Evolutionary conservation across 23 red algal species (phyloP).

Genomic region (Gracilaria vermiculophylla): DNA sequence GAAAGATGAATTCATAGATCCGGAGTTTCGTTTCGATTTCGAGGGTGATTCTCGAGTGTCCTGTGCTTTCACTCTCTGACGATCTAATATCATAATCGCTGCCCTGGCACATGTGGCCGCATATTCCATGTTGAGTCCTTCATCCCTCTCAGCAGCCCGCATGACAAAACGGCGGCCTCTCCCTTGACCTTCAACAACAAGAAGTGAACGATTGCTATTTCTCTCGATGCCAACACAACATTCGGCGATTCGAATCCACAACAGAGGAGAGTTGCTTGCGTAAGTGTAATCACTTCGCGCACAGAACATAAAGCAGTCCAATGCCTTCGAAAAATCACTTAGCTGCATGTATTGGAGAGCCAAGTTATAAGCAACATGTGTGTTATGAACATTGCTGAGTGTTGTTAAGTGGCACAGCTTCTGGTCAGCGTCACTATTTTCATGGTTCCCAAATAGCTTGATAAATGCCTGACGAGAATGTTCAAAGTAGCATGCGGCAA

Average conservation of each 20-base stretch:
- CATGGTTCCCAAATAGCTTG: background rate
- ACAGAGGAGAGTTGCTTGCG: conserved; percentile 5
- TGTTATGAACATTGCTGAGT: conserved; percentile 23
- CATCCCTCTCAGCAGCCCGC: conserved; percentile 16
- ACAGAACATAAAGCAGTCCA: conserved; percentile 34
- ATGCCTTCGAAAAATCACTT: conserved; percentile 32
- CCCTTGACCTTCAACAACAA: conserved; percentile 41
- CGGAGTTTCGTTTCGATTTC: background rate
- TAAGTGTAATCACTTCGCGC: conserved; percentile 30
- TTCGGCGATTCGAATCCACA: conserved; percentile 76
- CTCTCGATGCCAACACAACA: conserved; percentile 51
- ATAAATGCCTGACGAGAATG: conserved; percentile 52
- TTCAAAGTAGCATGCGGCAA: conserved; percentile 58
- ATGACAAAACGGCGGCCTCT: conserved; percentile 60
- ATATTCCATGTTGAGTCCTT: conserved; percentile 59
- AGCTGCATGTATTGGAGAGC: conserved; percentile 64
- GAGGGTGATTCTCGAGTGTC: conserved; percentile 17
- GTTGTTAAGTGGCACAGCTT: background rate
- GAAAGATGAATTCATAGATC: background rate
- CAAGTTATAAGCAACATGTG: conserved; percentile 60
- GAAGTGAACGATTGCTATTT: conserved; percentile 10
- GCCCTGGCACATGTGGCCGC: conserved; percentile 53
- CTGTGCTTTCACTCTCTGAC: background rate
- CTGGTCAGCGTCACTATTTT: background rate
- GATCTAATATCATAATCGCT: conserved; percentile 47